Percentiles rank a stretch among this genome's conserved stretches.
Conservation (phyloP, 768 basidiomycete species). For the Stropharia rugosoannulata region DNA sequence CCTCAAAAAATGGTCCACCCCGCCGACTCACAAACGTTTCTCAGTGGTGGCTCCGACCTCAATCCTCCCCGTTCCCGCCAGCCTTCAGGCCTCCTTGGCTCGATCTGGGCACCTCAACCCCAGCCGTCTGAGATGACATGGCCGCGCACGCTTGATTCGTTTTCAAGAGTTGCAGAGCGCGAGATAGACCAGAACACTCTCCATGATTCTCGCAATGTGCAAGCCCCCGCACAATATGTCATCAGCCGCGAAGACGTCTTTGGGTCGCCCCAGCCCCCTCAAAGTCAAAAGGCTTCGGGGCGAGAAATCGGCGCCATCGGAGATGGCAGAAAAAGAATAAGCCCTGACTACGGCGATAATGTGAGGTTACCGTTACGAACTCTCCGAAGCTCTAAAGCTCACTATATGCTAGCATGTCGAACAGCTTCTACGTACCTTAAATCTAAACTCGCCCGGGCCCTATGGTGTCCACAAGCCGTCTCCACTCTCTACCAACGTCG, state of each 20-base stretch:
- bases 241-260: slow-evolving; percentile 64
- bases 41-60: slow-evolving; percentile 36
- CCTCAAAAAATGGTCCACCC: slow-evolving; percentile 27
- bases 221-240: slow-evolving; percentile 20
- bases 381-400: slow-evolving; percentile 17
- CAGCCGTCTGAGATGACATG: slow-evolving; percentile 66
- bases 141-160: slow-evolving; percentile 66
- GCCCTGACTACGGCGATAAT: slow-evolving; percentile 54
- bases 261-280: slow-evolving; percentile 38
- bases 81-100: slow-evolving; percentile 43
- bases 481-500: slow-evolving; percentile 38
- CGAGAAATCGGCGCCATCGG: slow-evolving; percentile 75
- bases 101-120: slow-evolving; percentile 85
- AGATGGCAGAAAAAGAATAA: slow-evolving; percentile 69
- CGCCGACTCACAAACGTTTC: slow-evolving; percentile 32
- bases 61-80: slow-evolving; percentile 42
- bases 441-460: slow-evolving; percentile 75
- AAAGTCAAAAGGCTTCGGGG: slow-evolving; percentile 10
- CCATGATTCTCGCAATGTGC: slow-evolving; percentile 23
- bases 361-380: slow-evolving; percentile 28
- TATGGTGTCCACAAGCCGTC: slow-evolving; percentile 38
- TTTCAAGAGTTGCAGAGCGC: slow-evolving; percentile 50
- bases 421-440: slow-evolving; percentile 75
- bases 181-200: slow-evolving; percentile 25
- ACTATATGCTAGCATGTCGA: slow-evolving; percentile 51